These are phyloP conservation scores for Endoconidiophora laricicola DNA, from an alignment of 2,329 filamentous ascomycete species.

Conservation along the genomic window DNA sequence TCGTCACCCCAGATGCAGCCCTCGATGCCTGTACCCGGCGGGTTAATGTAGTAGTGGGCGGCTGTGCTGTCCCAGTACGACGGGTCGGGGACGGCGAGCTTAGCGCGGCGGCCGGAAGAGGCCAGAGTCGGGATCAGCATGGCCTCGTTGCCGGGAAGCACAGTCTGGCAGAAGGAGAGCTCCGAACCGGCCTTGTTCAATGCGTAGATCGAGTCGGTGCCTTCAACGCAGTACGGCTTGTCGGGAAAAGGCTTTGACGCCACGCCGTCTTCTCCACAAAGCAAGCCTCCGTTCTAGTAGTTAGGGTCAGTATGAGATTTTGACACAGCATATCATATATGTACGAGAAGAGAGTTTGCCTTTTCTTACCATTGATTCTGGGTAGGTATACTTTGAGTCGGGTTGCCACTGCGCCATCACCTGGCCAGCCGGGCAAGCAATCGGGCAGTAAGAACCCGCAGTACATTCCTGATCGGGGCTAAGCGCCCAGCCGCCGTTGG, in stretches of 20 bases:
- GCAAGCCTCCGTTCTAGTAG: constrained; percentile 52
- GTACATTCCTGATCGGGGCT: constrained; percentile 55
- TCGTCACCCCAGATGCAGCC: constrained; percentile 58
- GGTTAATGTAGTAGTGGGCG: constrained; percentile 70
- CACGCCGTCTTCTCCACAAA: constrained; percentile 49
- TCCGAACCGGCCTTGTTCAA: constrained; percentile 46
- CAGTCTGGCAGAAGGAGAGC: constrained; percentile 64
- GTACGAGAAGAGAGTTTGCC: neutral
- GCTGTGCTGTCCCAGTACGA: constrained; percentile 57
- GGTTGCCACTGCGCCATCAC: constrained; percentile 69
- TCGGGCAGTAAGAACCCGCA: constrained; percentile 55
- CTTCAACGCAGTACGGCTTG: constrained; percentile 52
- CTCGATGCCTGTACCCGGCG: constrained; percentile 45
- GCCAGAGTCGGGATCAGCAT: constrained; percentile 71
- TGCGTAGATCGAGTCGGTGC: constrained; percentile 46
- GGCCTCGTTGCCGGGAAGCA: constrained; percentile 61
- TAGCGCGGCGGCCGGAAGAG: constrained; percentile 26
- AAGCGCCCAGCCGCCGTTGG: constrained; percentile 67
- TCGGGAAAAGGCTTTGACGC: constrained; percentile 52
- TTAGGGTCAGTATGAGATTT: constrained; percentile 3
- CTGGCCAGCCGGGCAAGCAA: constrained; percentile 59
- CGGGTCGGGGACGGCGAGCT: constrained; percentile 50
- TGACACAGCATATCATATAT: neutral
- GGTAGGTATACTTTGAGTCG: constrained; percentile 49
- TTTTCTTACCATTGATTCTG: constrained; percentile 50